Evolutionary conservation across 768 basidiomycete species (phyloP), one percentile per base, ranked within the genome.

Genomic region (Coprinopsis sp.): DNA sequence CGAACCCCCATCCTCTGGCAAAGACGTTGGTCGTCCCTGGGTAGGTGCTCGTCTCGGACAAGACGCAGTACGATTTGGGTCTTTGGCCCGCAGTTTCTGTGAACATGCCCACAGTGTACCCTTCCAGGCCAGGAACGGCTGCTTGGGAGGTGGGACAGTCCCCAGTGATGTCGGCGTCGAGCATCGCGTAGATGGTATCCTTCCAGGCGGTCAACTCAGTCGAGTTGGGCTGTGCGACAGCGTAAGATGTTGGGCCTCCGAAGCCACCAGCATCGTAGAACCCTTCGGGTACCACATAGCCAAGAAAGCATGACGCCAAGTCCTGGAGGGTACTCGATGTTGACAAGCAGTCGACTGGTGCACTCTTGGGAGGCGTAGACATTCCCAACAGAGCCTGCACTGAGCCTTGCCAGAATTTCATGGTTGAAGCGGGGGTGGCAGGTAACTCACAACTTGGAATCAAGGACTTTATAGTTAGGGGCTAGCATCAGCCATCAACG

Each of bases 1-100:
- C 33, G 33, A 37, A 37, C 16, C 48, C 42, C 48, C 48, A 49
- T 4, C 48, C 48, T 10, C 31, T 21, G 5, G 31, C 31, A 33
- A 49, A 49, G 31, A 27, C 33, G 30, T 43, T 34, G 27, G 30
- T 33, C 11, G 23, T 21, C 11, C 42, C 29, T 28, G 42, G 4
- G 33, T 16, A 47, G 21, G 42, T 37, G 23, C 33, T 33, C 33
- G 29, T 49, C 23, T 49, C 42, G 41, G 19, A 33, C 18, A 49
- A 23, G 18, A 49, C 42, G 33, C 48, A 49, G 39, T 23, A 49
- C 6, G 48, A 25, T 11, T 44, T 41, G 18, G 19, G 19, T n/a
- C n/a, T n/a, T 21, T 18, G 19, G 16, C 22, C 12, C 18, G 39
- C 22, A 22, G 41, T 21, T 23, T 49, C 42, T 12, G 41, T 27